Percentiles rank a stretch among this genome's conserved stretches.
These are phyloP conservation scores for Filobasidium floriforme DNA, from an alignment of 768 basidiomycete species.

Conservation along the genomic window DNA sequence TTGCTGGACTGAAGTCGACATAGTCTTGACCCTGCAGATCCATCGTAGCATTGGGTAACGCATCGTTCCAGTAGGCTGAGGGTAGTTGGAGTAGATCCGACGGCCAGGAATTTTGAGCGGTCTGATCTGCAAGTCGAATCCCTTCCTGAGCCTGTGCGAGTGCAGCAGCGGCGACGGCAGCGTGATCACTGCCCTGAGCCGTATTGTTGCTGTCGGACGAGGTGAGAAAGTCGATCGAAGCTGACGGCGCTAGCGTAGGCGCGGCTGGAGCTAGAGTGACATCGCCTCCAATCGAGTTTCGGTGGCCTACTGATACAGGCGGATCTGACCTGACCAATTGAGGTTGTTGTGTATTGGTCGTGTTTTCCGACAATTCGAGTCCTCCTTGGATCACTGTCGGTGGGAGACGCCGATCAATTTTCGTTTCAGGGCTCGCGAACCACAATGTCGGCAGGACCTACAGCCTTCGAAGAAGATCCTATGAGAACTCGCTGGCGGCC, in stretches of 20 bases:
- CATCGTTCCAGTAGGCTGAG: background rate
- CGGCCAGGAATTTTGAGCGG: background rate
- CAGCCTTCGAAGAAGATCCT: conserved; percentile 36
- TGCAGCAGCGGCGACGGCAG: background rate
- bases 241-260: background rate
- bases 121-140: background rate
- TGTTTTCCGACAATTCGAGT: conserved; percentile 12
- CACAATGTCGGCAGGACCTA: conserved; percentile 20
- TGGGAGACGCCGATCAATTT: background rate
- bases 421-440: background rate
- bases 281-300: background rate
- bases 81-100: background rate
- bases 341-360: background rate
- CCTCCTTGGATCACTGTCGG: conserved; percentile 28
- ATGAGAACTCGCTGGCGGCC: conserved; percentile 34
- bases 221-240: background rate
- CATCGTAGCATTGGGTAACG: background rate
- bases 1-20: background rate
- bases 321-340: background rate
- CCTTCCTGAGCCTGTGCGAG: background rate
- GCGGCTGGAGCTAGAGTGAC: background rate
- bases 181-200: background rate
- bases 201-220: background rate
- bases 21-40: background rate
- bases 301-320: background rate